These are phyloP conservation scores for Pichia sp. DNA, from an alignment of 1,139 yeast genomes.

Conservation along the genomic window DNA sequence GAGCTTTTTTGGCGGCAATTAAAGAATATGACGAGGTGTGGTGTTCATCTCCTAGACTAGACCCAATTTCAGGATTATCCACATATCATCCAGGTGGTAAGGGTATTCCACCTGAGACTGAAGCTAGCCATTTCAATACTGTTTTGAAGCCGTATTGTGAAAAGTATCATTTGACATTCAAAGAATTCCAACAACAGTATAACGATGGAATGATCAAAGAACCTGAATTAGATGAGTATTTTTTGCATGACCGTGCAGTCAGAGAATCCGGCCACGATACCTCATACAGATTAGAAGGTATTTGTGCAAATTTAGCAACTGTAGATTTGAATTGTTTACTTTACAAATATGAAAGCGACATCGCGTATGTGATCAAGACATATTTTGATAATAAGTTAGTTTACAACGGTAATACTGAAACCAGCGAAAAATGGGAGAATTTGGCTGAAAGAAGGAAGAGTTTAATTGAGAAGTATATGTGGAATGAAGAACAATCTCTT, in stretches of 20 bases:
- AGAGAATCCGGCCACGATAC: constrained; percentile 98
- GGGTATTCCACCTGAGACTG: constrained; percentile 97
- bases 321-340: constrained; percentile 83
- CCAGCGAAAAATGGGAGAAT: constrained; percentile 54
- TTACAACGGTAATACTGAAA: constrained; percentile 42
- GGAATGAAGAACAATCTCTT: constrained; percentile 79
- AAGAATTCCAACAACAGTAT: constrained; percentile 69
- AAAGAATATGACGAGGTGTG: constrained; percentile 83
- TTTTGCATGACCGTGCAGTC: constrained; percentile 90
- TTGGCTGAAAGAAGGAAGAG: constrained; percentile 53
- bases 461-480: constrained; percentile 64
- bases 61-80: constrained; percentile 74
- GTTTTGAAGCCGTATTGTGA: constrained; percentile 66
- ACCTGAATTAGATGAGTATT: constrained; percentile 81
- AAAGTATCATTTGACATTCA: constrained; percentile 57
- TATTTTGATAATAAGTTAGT: constrained; percentile 51
- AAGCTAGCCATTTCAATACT: constrained; percentile 78
- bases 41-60: constrained; percentile 72
- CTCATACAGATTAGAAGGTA: constrained; percentile 82
- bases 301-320: constrained; percentile 85
- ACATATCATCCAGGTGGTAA: constrained; percentile 86
- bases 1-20: constrained; percentile 75
- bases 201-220: constrained; percentile 64
- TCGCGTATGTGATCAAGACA: constrained; percentile 58
- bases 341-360: constrained; percentile 87